phyloP scores from a whole-genome alignment of 148 eudicot species.

The Dianthus caryophyllus region DNA sequence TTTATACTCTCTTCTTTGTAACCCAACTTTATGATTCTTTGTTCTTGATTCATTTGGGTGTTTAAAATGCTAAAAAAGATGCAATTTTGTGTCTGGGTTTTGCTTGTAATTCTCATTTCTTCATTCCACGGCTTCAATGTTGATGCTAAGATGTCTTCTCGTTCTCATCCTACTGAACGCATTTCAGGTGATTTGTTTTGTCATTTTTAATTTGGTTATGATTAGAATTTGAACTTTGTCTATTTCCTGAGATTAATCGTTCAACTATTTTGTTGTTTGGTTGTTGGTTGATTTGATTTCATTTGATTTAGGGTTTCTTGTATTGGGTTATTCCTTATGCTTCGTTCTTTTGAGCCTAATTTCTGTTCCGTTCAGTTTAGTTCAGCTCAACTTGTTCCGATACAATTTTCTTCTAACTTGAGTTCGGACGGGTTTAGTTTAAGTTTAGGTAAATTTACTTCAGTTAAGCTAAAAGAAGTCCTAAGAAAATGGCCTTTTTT shows the following conservation, averaged over 20 bases:
- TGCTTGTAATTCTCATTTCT: conserved; percentile 14
- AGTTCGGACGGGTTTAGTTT: too few species aligned
- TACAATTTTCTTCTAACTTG: too few species aligned
- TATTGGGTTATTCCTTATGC: too few species aligned
- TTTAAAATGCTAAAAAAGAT: conserved; percentile 1
- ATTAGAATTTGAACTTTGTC: not conserved
- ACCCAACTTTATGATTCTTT: not conserved
- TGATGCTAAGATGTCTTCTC: conserved; percentile 19
- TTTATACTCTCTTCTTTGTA: too few species aligned
- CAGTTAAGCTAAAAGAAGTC: too few species aligned
- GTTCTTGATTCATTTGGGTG: conserved; percentile 5
- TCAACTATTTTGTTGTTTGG: not conserved
- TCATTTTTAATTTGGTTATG: not conserved
- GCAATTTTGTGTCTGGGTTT: conserved; percentile 26
- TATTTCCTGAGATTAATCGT: not conserved
- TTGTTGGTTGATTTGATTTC: not conserved
- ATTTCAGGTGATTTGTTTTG: conserved; percentile 32
- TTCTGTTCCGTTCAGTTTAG: too few species aligned
- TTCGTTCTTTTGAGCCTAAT: too few species aligned
- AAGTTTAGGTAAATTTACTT: too few species aligned
- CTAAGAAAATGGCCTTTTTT: too few species aligned
- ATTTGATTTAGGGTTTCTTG: too few species aligned
- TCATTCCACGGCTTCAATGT: conserved; percentile 1
- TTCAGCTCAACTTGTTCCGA: too few species aligned
- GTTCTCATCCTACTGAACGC: conserved; percentile 36